Percentiles rank a stretch among this genome's conserved stretches.
These are phyloP conservation scores for Marsdenia floribunda DNA, from an alignment of 257 asterid genomes.

Conservation along the genomic window DNA sequence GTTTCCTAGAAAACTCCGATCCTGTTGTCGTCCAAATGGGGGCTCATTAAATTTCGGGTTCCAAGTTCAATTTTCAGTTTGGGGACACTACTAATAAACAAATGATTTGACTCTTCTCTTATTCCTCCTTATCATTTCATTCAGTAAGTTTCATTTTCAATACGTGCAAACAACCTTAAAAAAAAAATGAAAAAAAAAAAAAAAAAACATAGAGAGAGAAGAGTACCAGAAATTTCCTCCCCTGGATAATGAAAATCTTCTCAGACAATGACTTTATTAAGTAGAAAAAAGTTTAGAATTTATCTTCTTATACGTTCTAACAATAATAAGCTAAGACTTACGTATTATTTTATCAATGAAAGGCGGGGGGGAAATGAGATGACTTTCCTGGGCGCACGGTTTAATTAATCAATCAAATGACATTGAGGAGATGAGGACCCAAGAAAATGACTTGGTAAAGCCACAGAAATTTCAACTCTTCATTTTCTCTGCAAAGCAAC, in stretches of 20 bases:
- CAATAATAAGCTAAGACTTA: too few species aligned
- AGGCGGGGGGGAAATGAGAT: too few species aligned
- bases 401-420: background rate
- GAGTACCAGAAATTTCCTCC: background rate
- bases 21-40: background rate
- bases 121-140: too few species aligned
- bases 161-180: background rate
- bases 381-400: background rate
- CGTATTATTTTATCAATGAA: too few species aligned
- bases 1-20: background rate
- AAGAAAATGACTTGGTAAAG: slow-evolving; percentile 4
- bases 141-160: background rate
- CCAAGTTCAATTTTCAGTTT: background rate
- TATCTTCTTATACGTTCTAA: too few species aligned
- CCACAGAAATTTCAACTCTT: background rate
- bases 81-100: background rate
- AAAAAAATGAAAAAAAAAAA: too few species aligned
- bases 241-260: background rate
- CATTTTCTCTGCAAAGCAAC: background rate
- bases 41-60: too few species aligned
- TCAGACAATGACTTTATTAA: background rate
- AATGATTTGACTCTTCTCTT: background rate
- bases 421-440: background rate
- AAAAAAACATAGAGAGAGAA: too few species aligned
- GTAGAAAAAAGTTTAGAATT: too few species aligned